Base-by-base conservation (phyloP, 2,329 filamentous ascomycete genomes). In the Colletotrichum chlorophyti region DNA sequence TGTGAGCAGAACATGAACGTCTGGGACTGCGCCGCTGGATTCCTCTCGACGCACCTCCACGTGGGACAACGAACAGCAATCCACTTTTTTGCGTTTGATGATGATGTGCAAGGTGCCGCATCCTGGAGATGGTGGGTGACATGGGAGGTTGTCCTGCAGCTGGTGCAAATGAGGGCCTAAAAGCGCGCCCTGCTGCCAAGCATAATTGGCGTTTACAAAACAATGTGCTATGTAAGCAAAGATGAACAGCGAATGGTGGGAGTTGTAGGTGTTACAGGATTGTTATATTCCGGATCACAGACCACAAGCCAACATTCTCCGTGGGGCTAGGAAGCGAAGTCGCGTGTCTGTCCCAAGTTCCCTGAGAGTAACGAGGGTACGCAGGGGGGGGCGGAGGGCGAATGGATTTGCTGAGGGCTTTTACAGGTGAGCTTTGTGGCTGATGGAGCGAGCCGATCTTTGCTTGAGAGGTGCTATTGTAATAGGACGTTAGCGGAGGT, bases 81-180 rank as follows among this genome's bases (percentile, higher is more conserved):
- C 58, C 58, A 47, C 58, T 47, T 21, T 60, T 60, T 60, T 60
- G 53, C 53, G 53, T 60, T 60, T 60, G 47, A 60, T 60, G 31
- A 60, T 58, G 53, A 58, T 58, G 46, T 60, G 58, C 58, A 60
- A 60, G 51, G 23, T 50, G 43, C 57, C 51, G 51, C 43, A 55
- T 50, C 37, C 43, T 49, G 26, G 51, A 50, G 31, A 34, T 40
- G 32, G 42, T 17, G n/a, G 42, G 41, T 42, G 24, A 14, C 49
- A 58, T 35, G 53, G 49, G 31, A n/a, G 41, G 41, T 14, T 23
- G 23, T 26, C 12, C 29, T 31, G 37, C 27, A 32, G 19, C 34
- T 37, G 34, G 27, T 23, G 43, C 35, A 41, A 24, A 37, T 24
- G 23, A 38, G 49, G 35, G 37, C 21, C 42, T 42, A 34, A 43